These are phyloP conservation scores for Podospora comata DNA, from an alignment of 495 filamentous ascomycete genomes.

Conservation along the genomic window DNA sequence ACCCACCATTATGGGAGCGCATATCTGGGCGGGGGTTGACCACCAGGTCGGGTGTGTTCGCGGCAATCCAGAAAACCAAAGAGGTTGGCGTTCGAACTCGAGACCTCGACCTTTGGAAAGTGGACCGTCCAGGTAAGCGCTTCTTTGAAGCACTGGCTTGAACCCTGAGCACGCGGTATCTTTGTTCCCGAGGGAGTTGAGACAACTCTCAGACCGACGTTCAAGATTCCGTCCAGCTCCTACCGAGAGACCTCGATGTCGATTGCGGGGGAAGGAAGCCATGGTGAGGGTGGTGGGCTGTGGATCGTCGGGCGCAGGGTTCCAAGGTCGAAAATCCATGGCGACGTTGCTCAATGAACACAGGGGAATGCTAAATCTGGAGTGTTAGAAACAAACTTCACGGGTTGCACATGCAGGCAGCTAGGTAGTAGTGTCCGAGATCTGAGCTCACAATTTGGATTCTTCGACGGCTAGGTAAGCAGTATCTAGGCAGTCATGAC, in stretches of 20 bases:
- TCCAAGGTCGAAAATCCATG: not conserved
- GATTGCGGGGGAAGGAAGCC: not conserved
- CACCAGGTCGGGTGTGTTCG: no score
- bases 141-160: not conserved
- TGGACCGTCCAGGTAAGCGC: no score
- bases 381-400: not conserved
- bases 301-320: not conserved
- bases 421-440: not conserved
- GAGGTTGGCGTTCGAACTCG: not conserved
- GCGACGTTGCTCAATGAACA: not conserved
- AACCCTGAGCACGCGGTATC: not conserved
- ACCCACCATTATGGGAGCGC: not conserved
- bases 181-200: not conserved
- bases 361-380: not conserved
- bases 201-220: not conserved
- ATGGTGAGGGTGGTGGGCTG: not conserved
- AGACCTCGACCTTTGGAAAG: not conserved
- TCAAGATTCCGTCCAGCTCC: not conserved
- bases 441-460: not conserved
- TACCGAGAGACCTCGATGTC: not conserved
- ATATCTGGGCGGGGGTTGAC: not conserved
- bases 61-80: not conserved
- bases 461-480: not conserved
- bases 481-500: not conserved
- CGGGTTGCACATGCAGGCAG: not conserved